Conservation (phyloP, 2,329 filamentous ascomycete species). For the Cylindrodendrum hubeiense region DNA sequence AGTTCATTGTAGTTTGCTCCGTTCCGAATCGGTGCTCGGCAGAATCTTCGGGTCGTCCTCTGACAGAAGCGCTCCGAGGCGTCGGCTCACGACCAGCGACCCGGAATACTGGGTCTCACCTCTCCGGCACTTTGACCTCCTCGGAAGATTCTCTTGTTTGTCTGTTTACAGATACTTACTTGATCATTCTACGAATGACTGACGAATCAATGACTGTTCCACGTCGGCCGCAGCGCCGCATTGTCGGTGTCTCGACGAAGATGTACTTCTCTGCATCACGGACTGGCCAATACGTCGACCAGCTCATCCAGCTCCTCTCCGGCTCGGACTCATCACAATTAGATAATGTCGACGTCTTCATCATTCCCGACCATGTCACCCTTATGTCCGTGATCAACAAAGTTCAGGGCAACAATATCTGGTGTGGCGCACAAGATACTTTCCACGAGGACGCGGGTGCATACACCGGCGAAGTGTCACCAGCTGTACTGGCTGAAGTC, state of each 20-base stretch:
- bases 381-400: conserved; percentile 66
- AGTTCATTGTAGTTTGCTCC: background rate
- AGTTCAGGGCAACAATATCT: conserved; percentile 60
- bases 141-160: background rate
- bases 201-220: conserved; percentile 41
- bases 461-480: conserved; percentile 83
- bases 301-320: conserved; percentile 60
- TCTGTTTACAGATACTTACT: background rate
- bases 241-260: conserved; percentile 81
- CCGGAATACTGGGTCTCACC: background rate
- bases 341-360: conserved; percentile 75
- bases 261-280: conserved; percentile 81
- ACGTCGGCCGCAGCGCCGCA: conserved; percentile 59
- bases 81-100: background rate
- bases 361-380: conserved; percentile 83
- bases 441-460: conserved; percentile 78
- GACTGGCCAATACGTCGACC: conserved; percentile 68
- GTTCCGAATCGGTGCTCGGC: background rate
- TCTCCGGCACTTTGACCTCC: background rate
- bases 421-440: conserved; percentile 80
- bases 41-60: background rate
- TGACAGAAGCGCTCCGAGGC: background rate
- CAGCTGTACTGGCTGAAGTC: conserved; percentile 73
- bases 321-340: conserved; percentile 55
- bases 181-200: background rate